These are phyloP conservation scores for Pichia sp. DNA, from an alignment of 1,139 yeast species.

Conservation along the genomic window DNA sequence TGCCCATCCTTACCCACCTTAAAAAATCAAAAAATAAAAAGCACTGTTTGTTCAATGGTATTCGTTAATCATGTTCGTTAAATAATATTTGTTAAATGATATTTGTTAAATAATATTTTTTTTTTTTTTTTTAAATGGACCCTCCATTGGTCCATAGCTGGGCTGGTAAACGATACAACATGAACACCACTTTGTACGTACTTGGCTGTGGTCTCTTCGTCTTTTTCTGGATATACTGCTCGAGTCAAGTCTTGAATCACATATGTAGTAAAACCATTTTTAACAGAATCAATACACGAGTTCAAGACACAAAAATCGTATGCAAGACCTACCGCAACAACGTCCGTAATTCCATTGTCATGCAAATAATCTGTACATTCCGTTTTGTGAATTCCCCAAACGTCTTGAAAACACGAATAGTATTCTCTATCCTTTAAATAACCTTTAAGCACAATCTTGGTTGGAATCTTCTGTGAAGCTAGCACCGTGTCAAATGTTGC, in stretches of 20 bases:
- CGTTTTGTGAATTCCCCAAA: constrained; percentile 68
- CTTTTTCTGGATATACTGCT: constrained; percentile 38
- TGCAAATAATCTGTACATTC: constrained; percentile 49
- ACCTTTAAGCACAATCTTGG: constrained; percentile 60
- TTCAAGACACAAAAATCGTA: constrained; percentile 77
- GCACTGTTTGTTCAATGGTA: too few relatives aligned
- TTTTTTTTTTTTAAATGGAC: too few relatives aligned
- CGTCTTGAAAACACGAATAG: constrained; percentile 83
- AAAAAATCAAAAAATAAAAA: too few relatives aligned
- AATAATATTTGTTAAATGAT: too few relatives aligned
- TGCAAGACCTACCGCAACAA: constrained; percentile 77
- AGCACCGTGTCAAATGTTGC: constrained; percentile 26
- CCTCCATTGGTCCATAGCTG: neutral
- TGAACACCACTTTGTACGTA: constrained; percentile 21
- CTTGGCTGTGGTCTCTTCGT: constrained; percentile 18
- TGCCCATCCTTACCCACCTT: too few relatives aligned
- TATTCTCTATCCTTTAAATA: constrained; percentile 66
- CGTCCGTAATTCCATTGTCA: constrained; percentile 45
- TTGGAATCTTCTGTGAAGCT: constrained; percentile 30
- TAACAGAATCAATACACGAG: constrained; percentile 65
- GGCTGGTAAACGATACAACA: constrained; percentile 10
- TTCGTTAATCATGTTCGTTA: too few relatives aligned
- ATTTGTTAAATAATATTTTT: too few relatives aligned
- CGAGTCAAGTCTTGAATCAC: constrained; percentile 52
- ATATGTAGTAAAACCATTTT: constrained; percentile 54